Base-by-base conservation (phyloP, 192 early-diverging fungal genomes). In the Phlyctochytrium bullatum region DNA sequence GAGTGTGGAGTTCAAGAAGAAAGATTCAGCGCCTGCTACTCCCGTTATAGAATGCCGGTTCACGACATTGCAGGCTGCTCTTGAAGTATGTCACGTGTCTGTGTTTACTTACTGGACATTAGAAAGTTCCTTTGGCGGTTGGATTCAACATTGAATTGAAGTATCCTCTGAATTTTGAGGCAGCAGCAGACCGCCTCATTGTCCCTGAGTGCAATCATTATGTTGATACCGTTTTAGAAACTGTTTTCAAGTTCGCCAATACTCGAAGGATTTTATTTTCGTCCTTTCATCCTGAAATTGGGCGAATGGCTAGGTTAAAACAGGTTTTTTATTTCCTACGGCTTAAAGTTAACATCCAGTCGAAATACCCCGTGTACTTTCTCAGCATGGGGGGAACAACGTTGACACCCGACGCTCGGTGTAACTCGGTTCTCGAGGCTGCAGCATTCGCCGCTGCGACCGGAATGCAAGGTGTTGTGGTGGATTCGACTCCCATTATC, bases 71-170 rank as follows among this genome's bases (percentile, higher is more conserved):
- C 79, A 81, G 59, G 89, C 92, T 40, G 87, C 90, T 3, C 72
- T 82, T 34, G 17, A 16, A 32, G 32, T 61, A 25, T 62, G 20
- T 17, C 60, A 29, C 12, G 27, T 33, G 27, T 62, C 2, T 23
- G 20, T 61, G 12, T 36, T 52, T 0, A 34, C 17, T 34, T 34
- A 23, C 36, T 52, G 0, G 25, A 61, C 20, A 52, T 12, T 73
- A 90, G 83, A 80, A 73, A 28, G 85, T 96, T 24, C 93, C 94
- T 0, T 69, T 75, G 2, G 68, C 75, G 6, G 85, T 91, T 32
- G 94, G 93, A 2, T 98, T 96, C 69, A 95, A 96, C 66, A 91
- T 98, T 60, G 96, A 98, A 72, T 85, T 98, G 76, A 98, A 98
- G 77, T 98, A 96, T 64, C 96, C 96, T 2, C 91, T 92, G 86